These are phyloP conservation scores for Sequoia sempervirens DNA, from an alignment of 75 land plant species.

Conservation along the genomic window DNA sequence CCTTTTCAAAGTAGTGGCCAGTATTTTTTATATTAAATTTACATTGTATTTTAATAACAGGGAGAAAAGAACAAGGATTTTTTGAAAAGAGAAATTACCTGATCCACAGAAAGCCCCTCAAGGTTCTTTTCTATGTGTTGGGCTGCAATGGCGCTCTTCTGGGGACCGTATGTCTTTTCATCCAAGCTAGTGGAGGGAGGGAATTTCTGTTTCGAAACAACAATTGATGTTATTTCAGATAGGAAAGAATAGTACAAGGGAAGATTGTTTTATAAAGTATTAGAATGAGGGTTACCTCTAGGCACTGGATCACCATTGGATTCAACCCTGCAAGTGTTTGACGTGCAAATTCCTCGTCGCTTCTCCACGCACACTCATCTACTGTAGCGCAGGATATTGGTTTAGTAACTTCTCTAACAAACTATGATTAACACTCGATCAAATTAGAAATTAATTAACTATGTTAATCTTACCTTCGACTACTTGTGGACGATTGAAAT, in stretches of 20 bases:
- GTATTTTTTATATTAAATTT: not conserved
- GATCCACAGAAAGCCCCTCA: constrained; percentile 59
- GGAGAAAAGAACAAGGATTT: not conserved
- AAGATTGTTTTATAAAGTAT: not conserved
- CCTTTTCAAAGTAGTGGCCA: constrained; percentile 19
- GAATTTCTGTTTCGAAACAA: constrained; percentile 27
- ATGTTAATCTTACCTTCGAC: not conserved
- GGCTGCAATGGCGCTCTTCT: constrained; percentile 58
- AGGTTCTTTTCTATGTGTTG: constrained; percentile 51
- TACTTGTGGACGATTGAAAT: constrained; percentile 4
- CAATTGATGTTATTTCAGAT: too few relatives aligned
- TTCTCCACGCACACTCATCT: constrained; percentile 24
- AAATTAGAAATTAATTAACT: too few relatives aligned
- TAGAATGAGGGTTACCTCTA: not conserved
- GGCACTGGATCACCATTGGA: constrained; percentile 24
- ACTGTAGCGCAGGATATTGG: not conserved
- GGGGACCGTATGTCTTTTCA: constrained; percentile 41
- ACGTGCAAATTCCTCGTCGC: constrained; percentile 39
- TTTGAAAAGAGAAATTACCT: constrained; percentile 23
- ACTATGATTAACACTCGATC: not conserved
- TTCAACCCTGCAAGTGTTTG: constrained; percentile 30
- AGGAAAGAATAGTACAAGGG: not conserved
- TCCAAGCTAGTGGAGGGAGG: constrained; percentile 35
- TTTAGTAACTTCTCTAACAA: not conserved
- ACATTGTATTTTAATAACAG: not conserved